phyloP scores from a whole-genome alignment of 2,329 filamentous ascomycete genomes.

The Seiridium cupressi region DNA sequence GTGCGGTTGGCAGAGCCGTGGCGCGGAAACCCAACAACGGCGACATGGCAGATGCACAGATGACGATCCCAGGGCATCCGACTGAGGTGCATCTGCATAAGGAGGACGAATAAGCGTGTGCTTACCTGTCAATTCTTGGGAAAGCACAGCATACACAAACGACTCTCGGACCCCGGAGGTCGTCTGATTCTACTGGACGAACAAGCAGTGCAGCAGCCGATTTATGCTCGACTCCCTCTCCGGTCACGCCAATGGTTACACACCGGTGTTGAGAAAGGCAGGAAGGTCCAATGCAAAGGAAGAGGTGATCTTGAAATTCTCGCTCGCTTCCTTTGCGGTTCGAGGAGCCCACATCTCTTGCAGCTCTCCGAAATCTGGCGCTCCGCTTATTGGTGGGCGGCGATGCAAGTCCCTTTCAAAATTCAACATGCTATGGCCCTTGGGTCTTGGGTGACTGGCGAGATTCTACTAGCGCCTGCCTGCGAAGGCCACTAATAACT shows the following conservation, averaged over 20 bases:
- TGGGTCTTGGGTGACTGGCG: no score
- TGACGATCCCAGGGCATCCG: background rate
- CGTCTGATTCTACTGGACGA: background rate
- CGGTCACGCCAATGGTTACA: background rate
- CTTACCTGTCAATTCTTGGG: background rate
- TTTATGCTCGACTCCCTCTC: background rate
- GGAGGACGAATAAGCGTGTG: background rate
- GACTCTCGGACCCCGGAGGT: background rate
- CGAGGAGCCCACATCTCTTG: background rate
- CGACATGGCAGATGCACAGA: no score
- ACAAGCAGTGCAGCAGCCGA: background rate
- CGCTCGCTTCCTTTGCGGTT: background rate
- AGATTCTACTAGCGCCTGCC: background rate
- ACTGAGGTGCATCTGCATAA: background rate
- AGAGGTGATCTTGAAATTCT: background rate
- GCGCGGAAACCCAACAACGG: no score
- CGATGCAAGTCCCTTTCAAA: constrained; percentile 1
- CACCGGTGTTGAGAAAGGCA: background rate
- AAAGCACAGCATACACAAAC: background rate
- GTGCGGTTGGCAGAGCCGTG: no score
- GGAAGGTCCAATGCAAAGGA: background rate
- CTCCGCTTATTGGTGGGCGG: background rate
- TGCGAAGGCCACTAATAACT: background rate
- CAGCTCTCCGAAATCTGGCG: constrained; percentile 5
- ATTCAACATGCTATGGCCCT: background rate